Base-by-base conservation (phyloP, 495 filamentous ascomycete species). In the Penicillium angulare region DNA sequence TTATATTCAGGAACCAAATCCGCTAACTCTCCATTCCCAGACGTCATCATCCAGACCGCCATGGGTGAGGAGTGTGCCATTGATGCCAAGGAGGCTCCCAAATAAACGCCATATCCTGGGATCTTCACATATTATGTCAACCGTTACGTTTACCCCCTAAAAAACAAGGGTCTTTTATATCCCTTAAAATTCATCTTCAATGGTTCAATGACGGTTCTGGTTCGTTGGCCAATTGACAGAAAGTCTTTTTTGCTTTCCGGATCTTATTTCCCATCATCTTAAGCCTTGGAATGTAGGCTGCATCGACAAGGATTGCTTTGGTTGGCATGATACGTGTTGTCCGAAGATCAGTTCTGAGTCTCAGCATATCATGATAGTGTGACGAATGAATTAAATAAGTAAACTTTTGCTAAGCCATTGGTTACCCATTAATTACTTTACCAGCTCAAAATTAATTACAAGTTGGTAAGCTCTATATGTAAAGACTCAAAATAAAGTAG, bases 21-120 rank as follows among this genome's bases (percentile, higher is more conserved):
- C 38, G 21, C 38, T 46, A 46, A 46, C 29, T 34, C 33, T 36
- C 15, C 6, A 12, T 45, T 16, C 49, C 6, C 57, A 96, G 92
- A 90, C 68, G 82, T 97, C 64, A 88, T 90, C 59, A 80, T 99
- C 72, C 87, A 92, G 67, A 87, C 88, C 53, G 85, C 93, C 68
- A 99, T 99, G 93, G 87, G 87, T 61, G 92, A 97, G 74, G 90
- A 97, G 82, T 79, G 81, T 56, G 88, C 85, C 59, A 88, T 96
- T 66, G 91, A 96, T 68, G 86, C 85, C 75, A 96, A 98, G 83
- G 92, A 97, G 75, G 87, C 87, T 66, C 86, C 64, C 66, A 59
- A 66, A 66, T 64, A 68, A 75, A 63, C 52, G 60, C 55, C 48
- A 50, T 60, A 35, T 38, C 53, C 44, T 55, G 53, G 64, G 57